A percentile compares a stretch with the other conserved stretches of the same genome.
These are phyloP conservation scores for Didymella glomerata DNA, from an alignment of 2,329 filamentous ascomycete genomes.

Conservation along the genomic window DNA sequence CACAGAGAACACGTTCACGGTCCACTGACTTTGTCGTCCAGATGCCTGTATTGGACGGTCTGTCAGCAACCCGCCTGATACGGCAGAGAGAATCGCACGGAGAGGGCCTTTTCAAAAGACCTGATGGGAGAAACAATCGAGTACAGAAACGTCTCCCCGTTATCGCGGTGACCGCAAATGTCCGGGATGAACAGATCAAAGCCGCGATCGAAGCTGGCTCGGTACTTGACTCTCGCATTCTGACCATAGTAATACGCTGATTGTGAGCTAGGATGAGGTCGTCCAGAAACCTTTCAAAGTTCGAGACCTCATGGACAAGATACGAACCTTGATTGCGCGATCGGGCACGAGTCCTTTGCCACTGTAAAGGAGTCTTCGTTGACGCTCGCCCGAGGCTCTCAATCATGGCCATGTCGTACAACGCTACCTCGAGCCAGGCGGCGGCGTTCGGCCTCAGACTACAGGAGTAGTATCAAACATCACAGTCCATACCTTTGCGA, in stretches of 20 bases:
- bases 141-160: constrained; percentile 24
- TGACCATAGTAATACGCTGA: background rate
- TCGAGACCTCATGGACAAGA: constrained; percentile 42
- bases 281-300: constrained; percentile 50
- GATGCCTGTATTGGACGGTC: constrained; percentile 41
- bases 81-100: constrained; percentile 19
- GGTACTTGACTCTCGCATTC: background rate
- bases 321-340: constrained; percentile 13
- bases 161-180: constrained; percentile 42
- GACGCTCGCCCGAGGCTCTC: no score
- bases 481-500: no score
- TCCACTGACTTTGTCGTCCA: constrained; percentile 23
- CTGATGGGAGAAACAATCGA: constrained; percentile 35
- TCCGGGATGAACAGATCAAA: constrained; percentile 17
- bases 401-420: no score
- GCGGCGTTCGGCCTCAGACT: no score
- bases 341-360: no score
- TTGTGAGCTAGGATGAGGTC: constrained; percentile 31
- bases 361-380: no score
- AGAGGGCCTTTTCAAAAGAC: constrained; percentile 9
- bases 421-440: no score
- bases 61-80: constrained; percentile 34
- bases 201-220: constrained; percentile 6
- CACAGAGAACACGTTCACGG: background rate
- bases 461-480: no score